Evolutionary conservation across 164 flowering plant species (phyloP).

Genomic region (Cinnamomum chago): DNA sequence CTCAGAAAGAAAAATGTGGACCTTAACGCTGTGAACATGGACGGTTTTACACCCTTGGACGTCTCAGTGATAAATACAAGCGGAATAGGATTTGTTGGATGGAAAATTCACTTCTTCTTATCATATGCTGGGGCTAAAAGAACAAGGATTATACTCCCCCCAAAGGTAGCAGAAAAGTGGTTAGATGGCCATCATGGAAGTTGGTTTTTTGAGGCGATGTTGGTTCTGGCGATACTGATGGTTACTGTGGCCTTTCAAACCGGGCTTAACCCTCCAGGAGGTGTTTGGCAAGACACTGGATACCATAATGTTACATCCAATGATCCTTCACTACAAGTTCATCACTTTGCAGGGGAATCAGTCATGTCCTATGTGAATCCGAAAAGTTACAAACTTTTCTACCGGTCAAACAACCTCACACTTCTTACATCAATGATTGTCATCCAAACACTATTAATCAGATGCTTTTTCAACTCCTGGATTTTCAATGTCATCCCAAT

Average conservation of each 20-base stretch:
- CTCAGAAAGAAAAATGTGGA: neutral
- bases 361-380: no score
- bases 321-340: neutral
- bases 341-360: neutral
- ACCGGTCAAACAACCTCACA: no score
- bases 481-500: no score
- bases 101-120: neutral
- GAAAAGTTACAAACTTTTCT: no score
- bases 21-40: neutral
- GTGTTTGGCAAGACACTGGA: neutral
- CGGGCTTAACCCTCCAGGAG: slow-evolving; percentile 1
- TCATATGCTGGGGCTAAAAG: neutral
- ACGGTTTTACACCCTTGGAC: neutral
- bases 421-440: no score
- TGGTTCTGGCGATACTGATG: neutral
- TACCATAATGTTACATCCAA: no score
- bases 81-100: neutral
- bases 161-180: no score
- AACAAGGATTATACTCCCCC: neutral
- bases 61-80: neutral
- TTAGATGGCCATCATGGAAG: neutral
- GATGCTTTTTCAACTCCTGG: no score
- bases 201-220: neutral
- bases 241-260: neutral
- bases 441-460: no score